These are phyloP conservation scores for Capsella rubella DNA, from an alignment of 441 rosid genomes.

Conservation along the genomic window DNA sequence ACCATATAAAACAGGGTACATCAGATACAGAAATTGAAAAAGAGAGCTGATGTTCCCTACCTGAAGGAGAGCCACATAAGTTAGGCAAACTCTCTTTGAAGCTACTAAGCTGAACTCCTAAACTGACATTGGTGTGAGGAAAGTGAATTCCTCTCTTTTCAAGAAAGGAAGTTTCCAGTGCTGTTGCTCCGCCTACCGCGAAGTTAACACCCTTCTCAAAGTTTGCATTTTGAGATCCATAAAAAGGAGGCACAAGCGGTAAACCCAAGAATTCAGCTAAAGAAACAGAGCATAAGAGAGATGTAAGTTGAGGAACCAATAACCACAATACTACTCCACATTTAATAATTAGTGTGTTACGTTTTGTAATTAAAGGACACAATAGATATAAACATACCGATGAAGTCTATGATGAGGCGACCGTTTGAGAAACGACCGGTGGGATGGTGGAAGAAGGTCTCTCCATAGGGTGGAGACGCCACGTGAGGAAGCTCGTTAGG, in stretches of 20 bases:
- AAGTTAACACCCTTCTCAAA: conserved; percentile 54
- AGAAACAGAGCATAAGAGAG: neutral
- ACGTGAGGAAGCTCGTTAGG: conserved; percentile 29
- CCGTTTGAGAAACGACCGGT: conserved; percentile 38
- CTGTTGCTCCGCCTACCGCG: conserved; percentile 61
- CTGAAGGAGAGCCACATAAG: conserved; percentile 49
- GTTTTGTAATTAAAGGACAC: neutral
- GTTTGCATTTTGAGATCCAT: conserved; percentile 30
- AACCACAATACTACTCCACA: neutral
- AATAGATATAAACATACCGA: conserved; percentile 26
- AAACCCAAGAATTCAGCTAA: conserved; percentile 55
- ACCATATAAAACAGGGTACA: neutral
- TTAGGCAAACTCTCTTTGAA: conserved; percentile 48
- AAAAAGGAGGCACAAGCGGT: conserved; percentile 52
- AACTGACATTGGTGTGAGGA: conserved; percentile 40
- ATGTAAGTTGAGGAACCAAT: neutral
- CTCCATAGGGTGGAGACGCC: conserved; percentile 40
- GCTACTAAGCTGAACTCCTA: conserved; percentile 47
- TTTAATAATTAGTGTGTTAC: neutral
- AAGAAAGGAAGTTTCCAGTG: conserved; percentile 50
- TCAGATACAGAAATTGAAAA: neutral
- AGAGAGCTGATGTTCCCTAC: neutral
- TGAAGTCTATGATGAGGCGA: conserved; percentile 43
- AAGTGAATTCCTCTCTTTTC: conserved; percentile 42
- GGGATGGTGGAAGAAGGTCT: conserved; percentile 39